Percentiles rank a stretch among this genome's conserved stretches.
Evolutionary conservation across 352 stramenopile genomes (phyloP).

Genomic region (Globisporangium barbulae): DNA sequence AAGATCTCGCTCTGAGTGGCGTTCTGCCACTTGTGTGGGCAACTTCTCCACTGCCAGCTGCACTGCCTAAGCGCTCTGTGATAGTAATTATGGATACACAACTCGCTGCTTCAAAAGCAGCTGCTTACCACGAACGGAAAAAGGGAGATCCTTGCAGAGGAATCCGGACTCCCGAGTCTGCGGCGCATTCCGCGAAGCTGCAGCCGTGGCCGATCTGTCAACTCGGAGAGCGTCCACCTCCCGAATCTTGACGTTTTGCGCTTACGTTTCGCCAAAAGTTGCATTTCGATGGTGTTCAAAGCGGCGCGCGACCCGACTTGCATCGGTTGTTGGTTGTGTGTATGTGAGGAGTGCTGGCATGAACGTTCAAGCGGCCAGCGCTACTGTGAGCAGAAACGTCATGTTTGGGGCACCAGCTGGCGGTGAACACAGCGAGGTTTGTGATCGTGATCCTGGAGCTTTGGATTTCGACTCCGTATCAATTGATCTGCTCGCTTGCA

Average conservation of each 20-base stretch:
- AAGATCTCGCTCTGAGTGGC: constrained; percentile 8
- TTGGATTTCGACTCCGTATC: constrained; percentile 1
- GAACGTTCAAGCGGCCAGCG: background rate
- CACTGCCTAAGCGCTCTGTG: background rate
- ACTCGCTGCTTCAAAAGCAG: background rate
- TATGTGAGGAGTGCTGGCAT: background rate
- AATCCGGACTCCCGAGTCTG: constrained; percentile 1
- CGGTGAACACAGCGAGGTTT: background rate
- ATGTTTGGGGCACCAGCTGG: background rate
- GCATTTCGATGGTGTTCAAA: constrained; percentile 8
- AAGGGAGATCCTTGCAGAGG: constrained; percentile 9
- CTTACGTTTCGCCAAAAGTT: background rate
- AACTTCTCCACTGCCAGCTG: constrained; percentile 12
- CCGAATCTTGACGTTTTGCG: background rate
- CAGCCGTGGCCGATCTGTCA: constrained; percentile 10
- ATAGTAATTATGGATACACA: constrained; percentile 17
- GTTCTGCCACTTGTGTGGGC: background rate
- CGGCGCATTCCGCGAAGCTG: too few relatives aligned
- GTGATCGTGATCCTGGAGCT: background rate
- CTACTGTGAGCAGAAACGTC: constrained; percentile 6
- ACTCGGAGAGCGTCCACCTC: background rate
- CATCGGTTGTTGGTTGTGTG: background rate
- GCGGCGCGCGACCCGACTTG: background rate
- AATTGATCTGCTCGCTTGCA: background rate
- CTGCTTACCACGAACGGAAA: constrained; percentile 7